Base-by-base conservation (phyloP, 208 protist species). In the Trypanosoma vivax region DNA sequence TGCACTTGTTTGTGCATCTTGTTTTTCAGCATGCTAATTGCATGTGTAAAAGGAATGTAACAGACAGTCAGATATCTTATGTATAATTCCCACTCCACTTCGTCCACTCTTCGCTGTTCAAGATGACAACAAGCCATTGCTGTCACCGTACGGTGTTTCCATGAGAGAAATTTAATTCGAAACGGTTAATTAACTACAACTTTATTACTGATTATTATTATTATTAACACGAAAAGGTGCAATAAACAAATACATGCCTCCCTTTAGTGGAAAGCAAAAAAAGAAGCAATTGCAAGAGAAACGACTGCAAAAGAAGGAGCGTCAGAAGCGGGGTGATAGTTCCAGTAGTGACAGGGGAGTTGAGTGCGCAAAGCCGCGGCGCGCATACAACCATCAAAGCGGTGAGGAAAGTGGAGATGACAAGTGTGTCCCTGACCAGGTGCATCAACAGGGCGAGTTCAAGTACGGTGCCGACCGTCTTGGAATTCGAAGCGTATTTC, bases 201-300 rank as follows among this genome's bases (percentile, higher is more conserved):
- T 50, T 35, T 30, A 13, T 35, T 31, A 10, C 29, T 25, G 19
- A 14, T 31, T 31, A 10, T n/a, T 29, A n/a, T 50, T 48, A 25
- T 66, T 31, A 24, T 59, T 38, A 25, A 52, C 37, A 30, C 9
- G 14, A 54, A 54, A n/a, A 54, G 29, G 13, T 5, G 21, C n/a
- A 16, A 46, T 14, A 5, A 37, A 35, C 16, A 45, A 35, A 30
- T 55, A 19, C 0, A 68, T 65, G 56, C 42, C 67, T 19, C 57
- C 88, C 1, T 95, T 95, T 58, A 95, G 89, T 63, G 89, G 85
- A 2, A 95, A 93, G 59, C 67, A 87, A 43, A 95, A 95, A 63
- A 95, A 93, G 67, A 78, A 87, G 72, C 89, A 95, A 75, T 69
- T 95, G 47, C 61, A 92, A 59, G 85, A 77, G n/a, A 85, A 83